Conservation (phyloP, 2,329 filamentous ascomycete species). For the Cadophora luteo-olivacea region DNA sequence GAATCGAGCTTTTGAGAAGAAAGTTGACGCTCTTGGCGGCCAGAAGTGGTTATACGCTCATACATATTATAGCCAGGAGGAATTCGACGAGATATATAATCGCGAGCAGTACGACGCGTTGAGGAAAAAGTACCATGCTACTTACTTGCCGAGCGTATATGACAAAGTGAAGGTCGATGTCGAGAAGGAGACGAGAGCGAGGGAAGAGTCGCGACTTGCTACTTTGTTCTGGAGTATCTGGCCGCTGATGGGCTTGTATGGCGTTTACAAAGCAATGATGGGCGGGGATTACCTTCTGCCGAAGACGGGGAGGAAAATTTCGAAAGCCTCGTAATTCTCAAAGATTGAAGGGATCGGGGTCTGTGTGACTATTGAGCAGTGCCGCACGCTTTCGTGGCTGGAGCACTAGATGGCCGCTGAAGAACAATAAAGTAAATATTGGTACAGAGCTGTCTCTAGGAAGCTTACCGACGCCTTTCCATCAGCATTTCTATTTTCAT, state of each 20-base stretch:
- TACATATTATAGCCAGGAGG: conserved; percentile 76
- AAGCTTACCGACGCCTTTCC: neutral
- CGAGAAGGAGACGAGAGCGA: conserved; percentile 41
- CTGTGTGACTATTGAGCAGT: neutral
- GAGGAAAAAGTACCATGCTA: conserved; percentile 66
- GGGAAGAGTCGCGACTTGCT: conserved; percentile 41
- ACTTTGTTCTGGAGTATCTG: conserved; percentile 38
- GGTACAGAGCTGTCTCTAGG: neutral
- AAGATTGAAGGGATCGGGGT: too few relatives aligned
- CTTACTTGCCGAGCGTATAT: conserved; percentile 71
- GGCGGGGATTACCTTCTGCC: conserved; percentile 29
- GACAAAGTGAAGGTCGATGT: conserved; percentile 71
- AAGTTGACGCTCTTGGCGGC: conserved; percentile 72
- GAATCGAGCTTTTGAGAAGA: conserved; percentile 75
- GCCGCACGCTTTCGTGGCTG: neutral
- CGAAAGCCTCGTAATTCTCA: neutral
- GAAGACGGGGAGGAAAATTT: conserved; percentile 8
- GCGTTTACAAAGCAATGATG: conserved; percentile 30
- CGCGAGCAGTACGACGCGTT: conserved; percentile 65
- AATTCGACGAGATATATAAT: conserved; percentile 71
- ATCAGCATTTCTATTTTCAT: neutral
- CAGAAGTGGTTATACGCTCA: conserved; percentile 89
- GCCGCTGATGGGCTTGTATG: conserved; percentile 28
- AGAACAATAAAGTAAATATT: neutral
- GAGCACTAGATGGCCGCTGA: neutral